Base-by-base conservation (phyloP, 208 protist genomes). In the Trypanosoma melophagium region DNA sequence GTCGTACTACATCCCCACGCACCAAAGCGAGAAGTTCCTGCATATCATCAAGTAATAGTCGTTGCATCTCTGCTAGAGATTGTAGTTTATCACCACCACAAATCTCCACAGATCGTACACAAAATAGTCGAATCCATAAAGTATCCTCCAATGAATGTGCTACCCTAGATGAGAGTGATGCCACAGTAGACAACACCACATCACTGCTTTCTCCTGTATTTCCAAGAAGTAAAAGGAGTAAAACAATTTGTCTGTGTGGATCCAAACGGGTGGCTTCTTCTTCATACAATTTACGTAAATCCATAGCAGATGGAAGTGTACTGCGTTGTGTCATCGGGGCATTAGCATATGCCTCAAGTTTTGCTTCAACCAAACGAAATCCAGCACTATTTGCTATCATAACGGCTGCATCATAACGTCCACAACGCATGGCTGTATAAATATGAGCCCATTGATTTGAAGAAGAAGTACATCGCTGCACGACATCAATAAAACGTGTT, bases 171-270 rank as follows among this genome's bases (percentile, higher is more conserved):
- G 62, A 76, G 13, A 90, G 59, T 41, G 53, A 63, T 81, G 69
- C 65, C 69, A 90, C 19, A 58, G 66, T 63, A 81, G 77, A 55
- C 72, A 76, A 47, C 81, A 54, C 85, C 85, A 90, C 72, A 21
- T 66, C 61, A 45, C 44, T 56, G 14, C 45, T 79, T 54, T 94
- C 83, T 8, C 83, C 85, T 0, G 83, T 91, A 65, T 70, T 68
- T 17, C 89, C 89, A n/a, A 69, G 79, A 12, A 95, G 69, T 45
- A 95, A 75, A 4, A 92, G 62, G n/a, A 95, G 60, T 22, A 95
- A 66, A 28, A 95, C 89, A n/a, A 86, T 81, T 35, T 87, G 79
- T 19, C 86, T 81, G 56, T 89, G 83, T 9, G 69, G 61, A 65
- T 91, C 84, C 17, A 66, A 61, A 16, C 70, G 71, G 2, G 83